phyloP scores from a whole-genome alignment of 495 filamentous ascomycete species.

The Evernia prunastri region DNA sequence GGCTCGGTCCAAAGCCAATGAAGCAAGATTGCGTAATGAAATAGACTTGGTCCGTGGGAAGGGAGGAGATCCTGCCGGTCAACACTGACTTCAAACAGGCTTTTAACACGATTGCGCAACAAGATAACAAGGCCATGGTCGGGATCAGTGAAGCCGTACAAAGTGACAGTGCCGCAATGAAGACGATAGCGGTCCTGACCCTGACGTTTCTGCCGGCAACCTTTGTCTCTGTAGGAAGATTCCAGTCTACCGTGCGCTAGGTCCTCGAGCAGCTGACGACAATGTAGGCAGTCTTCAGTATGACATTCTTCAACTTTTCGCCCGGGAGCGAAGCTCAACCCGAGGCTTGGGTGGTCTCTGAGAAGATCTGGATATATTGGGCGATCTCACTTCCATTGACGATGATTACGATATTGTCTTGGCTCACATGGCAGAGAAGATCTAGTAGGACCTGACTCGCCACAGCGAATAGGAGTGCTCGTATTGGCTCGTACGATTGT shows the following conservation, averaged over 20 bases:
- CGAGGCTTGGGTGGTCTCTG: slow-evolving; percentile 27
- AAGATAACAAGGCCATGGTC: slow-evolving; percentile 32
- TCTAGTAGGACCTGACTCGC: background rate
- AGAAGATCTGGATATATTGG: slow-evolving; percentile 38
- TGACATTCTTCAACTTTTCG: slow-evolving; percentile 34
- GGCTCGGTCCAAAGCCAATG: slow-evolving; percentile 36
- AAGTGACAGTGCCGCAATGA: slow-evolving; percentile 36
- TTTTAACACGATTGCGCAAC: slow-evolving; percentile 37
- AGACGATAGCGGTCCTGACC: slow-evolving; percentile 34
- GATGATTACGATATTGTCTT: slow-evolving; percentile 25
- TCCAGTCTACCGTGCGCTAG: background rate
- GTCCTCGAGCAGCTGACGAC: slow-evolving; percentile 13
- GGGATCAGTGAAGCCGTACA: slow-evolving; percentile 34
- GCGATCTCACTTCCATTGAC: slow-evolving; percentile 32
- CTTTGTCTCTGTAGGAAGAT: slow-evolving; percentile 30
- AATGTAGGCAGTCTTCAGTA: slow-evolving; percentile 33
- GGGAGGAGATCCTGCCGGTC: slow-evolving; percentile 1
- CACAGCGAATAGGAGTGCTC: slow-evolving; percentile 2
- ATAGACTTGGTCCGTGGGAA: slow-evolving; percentile 34
- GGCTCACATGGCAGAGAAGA: slow-evolving; percentile 27
- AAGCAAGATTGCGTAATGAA: slow-evolving; percentile 39
- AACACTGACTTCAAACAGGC: slow-evolving; percentile 34
- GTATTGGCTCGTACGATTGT: slow-evolving; percentile 6
- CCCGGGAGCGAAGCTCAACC: slow-evolving; percentile 9
- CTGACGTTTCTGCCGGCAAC: slow-evolving; percentile 37